phyloP scores from a whole-genome alignment of 1,284 basidiomycete genomes.

The Apiotrichum porosum region DNA sequence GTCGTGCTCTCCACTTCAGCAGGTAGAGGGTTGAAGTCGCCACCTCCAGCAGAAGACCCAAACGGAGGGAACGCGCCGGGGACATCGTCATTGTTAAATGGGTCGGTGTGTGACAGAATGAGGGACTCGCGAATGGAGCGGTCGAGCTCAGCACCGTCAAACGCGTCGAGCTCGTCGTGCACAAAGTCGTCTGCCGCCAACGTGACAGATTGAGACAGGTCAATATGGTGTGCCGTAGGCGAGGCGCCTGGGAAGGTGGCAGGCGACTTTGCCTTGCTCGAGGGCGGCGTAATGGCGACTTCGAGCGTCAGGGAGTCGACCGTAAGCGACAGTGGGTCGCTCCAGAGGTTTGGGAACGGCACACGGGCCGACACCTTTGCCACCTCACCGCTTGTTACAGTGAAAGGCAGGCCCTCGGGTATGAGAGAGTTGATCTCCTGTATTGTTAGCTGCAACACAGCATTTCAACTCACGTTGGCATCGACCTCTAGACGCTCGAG shows the following conservation, averaged over 20 bases:
- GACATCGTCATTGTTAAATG: slow-evolving; percentile 28
- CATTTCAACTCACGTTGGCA: slow-evolving; percentile 56
- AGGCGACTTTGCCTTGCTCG: slow-evolving; percentile 39
- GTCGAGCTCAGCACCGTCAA: slow-evolving; percentile 67
- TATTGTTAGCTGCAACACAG: slow-evolving; percentile 2
- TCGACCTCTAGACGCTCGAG: slow-evolving; percentile 78
- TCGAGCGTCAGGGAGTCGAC: slow-evolving; percentile 66
- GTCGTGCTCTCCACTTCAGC: slow-evolving; percentile 56
- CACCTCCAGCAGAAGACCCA: too few species aligned
- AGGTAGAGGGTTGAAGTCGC: neutral
- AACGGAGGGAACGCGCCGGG: slow-evolving; percentile 37
- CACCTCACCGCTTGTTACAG: slow-evolving; percentile 65
- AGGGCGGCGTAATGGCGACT: slow-evolving; percentile 60
- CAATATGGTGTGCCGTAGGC: slow-evolving; percentile 30
- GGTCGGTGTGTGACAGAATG: slow-evolving; percentile 34
- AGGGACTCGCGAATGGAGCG: slow-evolving; percentile 56
- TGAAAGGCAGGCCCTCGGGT: slow-evolving; percentile 60
- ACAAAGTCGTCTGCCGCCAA: slow-evolving; percentile 79
- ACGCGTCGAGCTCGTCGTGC: slow-evolving; percentile 67
- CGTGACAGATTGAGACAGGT: slow-evolving; percentile 68
- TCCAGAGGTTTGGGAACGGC: slow-evolving; percentile 46
- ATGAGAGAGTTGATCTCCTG: slow-evolving; percentile 77
- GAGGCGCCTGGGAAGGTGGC: neutral
- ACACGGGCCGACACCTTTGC: slow-evolving; percentile 64
- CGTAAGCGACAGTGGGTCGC: slow-evolving; percentile 35